Conservation (phyloP, 1,139 yeast genomes). For the Scheffersomyces parashehatae region DNA sequence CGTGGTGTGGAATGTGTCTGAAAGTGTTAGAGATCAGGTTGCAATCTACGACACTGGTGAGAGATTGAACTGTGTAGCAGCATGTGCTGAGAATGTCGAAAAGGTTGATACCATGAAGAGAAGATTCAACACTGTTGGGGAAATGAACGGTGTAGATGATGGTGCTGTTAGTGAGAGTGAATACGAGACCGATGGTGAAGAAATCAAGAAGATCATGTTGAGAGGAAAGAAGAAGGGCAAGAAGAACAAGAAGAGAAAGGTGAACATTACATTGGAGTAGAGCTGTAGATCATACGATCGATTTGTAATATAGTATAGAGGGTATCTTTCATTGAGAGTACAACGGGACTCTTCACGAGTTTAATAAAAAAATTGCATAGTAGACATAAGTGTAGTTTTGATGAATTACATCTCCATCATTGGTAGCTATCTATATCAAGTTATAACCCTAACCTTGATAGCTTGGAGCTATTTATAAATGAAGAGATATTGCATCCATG, state of each 20-base stretch:
- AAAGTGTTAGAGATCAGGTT: constrained; percentile 61
- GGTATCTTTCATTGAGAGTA: background rate
- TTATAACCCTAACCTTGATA: no score
- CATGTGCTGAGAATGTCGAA: constrained; percentile 79
- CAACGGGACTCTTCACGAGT: background rate
- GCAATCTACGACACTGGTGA: constrained; percentile 95
- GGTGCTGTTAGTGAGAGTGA: constrained; percentile 60
- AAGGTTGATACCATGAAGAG: constrained; percentile 71
- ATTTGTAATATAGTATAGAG: no score
- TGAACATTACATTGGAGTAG: constrained; percentile 58
- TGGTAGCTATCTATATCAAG: no score
- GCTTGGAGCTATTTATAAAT: no score
- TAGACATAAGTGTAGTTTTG: no score
- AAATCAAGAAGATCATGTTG: constrained; percentile 46
- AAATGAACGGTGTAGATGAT: constrained; percentile 19
- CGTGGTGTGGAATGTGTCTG: constrained; percentile 79
- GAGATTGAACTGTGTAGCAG: constrained; percentile 81
- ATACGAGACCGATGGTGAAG: constrained; percentile 61
- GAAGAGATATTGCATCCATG: no score
- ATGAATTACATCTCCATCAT: no score
- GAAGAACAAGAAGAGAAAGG: constrained; percentile 40
- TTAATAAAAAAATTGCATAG: background rate
- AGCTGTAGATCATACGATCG: background rate
- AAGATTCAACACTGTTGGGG: constrained; percentile 46
- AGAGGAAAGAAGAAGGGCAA: constrained; percentile 43